Percentiles rank a stretch among this genome's conserved stretches.
These are phyloP conservation scores for Solanum infundibuliforme DNA, from an alignment of 257 asterid genomes.

Conservation along the genomic window DNA sequence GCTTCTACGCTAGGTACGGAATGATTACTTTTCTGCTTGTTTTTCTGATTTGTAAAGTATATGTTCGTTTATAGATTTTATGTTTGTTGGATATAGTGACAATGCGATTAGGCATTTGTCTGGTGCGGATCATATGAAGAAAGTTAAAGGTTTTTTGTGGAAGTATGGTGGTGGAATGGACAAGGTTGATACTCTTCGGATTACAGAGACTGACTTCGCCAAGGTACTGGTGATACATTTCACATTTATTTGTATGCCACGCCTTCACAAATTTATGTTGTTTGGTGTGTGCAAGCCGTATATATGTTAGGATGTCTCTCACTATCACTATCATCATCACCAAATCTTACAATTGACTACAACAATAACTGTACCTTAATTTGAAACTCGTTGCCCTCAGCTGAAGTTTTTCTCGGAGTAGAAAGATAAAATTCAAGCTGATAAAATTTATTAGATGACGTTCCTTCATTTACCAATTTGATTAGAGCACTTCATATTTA, in stretches of 20 bases:
- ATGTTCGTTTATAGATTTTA: not conserved
- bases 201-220: slow-evolving; percentile 43
- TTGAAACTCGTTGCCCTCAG: not conserved
- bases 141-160: slow-evolving; percentile 66
- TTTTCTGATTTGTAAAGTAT: not conserved
- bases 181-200: slow-evolving; percentile 37
- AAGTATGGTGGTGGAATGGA: slow-evolving; percentile 73
- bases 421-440: not conserved
- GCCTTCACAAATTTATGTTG: not conserved
- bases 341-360: not conserved
- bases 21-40: not conserved
- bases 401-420: not conserved
- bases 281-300: not conserved
- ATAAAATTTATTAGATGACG: not conserved
- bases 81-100: slow-evolving; percentile 38
- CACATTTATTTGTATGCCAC: not conserved
- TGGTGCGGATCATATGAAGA: slow-evolving; percentile 70
- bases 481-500: not conserved
- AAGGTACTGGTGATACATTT: slow-evolving; percentile 33
- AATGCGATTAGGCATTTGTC: slow-evolving; percentile 63
- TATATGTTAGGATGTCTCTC: not conserved
- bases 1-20: slow-evolving; percentile 53
- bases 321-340: not conserved
- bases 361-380: not conserved
- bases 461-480: not conserved